Base-by-base conservation (phyloP, 192 early-diverging fungal genomes). In the Coemansia sp. region DNA sequence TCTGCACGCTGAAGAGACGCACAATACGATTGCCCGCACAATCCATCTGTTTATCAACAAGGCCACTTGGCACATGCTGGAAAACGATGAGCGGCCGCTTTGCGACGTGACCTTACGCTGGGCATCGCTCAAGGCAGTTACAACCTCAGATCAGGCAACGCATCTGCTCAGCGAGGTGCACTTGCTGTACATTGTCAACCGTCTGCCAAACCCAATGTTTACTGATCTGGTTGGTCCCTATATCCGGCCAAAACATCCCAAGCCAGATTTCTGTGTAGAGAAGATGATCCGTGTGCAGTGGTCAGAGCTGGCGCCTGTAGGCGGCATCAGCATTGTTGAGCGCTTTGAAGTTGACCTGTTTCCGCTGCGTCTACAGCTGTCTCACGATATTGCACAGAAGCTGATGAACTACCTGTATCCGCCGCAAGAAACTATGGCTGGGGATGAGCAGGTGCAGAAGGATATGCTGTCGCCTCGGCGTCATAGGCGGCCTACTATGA, bases 221-320 rank as follows among this genome's bases (percentile, higher is more conserved):
- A 72, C 62, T 4, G 84, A 88, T 47, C 64, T 89, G 1, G 62
- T 87, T 3, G 66, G 65, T 0, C 88, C 82, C 14, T 87, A 83
- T 47, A 62, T 80, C 37, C 69, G 51, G 21, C 83, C 88, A 21
- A 64, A 82, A 16, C 58, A 74, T 12, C 67, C 78, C 28, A 62
- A 40, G 49, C 76, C 85, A 6, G 87, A 94, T 54, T 92, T 90
- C 63, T 80, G 82, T 21, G 78, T 85, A 11, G 84, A 95, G 40
- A 95, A 93, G 66, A 93, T 94, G 90, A 65, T 96, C 1, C 81
- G 93, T 20, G 85, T 93, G 12, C 88, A 87, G 59, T 87, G 88
- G 82, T 65, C 60, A 1, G 82, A 90, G 32, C 73, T 90, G 48
- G 88, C 93, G 3, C 89, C 94, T 0, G 91, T 97, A 1, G 94